These are phyloP conservation scores for Zangia roseola DNA, from an alignment of 768 basidiomycete genomes.

Conservation along the genomic window DNA sequence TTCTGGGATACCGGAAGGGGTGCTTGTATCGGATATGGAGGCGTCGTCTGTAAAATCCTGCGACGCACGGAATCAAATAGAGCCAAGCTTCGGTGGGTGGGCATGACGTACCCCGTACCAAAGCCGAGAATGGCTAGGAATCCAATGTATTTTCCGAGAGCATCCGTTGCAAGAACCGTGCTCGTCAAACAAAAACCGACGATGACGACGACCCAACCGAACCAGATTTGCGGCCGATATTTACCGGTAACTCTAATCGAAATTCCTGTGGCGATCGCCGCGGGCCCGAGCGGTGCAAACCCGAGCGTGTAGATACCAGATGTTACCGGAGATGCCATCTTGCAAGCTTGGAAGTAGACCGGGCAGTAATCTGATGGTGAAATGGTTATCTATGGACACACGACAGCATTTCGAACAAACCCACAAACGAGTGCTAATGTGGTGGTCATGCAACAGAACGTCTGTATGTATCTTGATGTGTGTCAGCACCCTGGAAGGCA, in stretches of 20 bases:
- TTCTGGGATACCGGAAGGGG: conserved; percentile 40
- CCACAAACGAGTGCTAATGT: conserved; percentile 24
- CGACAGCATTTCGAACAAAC: not conserved
- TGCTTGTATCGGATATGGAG: conserved; percentile 47
- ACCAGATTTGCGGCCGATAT: conserved; percentile 35
- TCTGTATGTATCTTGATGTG: conserved; percentile 24
- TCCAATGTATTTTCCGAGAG: conserved; percentile 24
- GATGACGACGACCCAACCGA: conserved; percentile 33
- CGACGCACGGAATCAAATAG: too few relatives aligned
- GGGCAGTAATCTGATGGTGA: conserved; percentile 38
- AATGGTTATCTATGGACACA: too few relatives aligned
- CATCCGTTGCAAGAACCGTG: conserved; percentile 24
- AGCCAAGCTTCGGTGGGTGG: too few relatives aligned
- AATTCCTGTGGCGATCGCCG: conserved; percentile 33
- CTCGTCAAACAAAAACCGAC: conserved; percentile 38
- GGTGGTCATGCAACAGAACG: conserved; percentile 20
- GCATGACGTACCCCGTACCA: conserved; percentile 1
- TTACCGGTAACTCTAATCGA: conserved; percentile 25
- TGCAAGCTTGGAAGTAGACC: conserved; percentile 45
- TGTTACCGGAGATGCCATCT: conserved; percentile 31
- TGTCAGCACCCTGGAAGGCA: not conserved
- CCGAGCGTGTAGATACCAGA: conserved; percentile 29
- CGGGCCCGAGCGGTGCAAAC: conserved; percentile 27
- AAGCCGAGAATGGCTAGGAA: not conserved
- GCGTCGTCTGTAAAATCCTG: conserved; percentile 14